Evolutionary conservation across 306 rosid species (phyloP).

Genomic region (Medicago arabica): DNA sequence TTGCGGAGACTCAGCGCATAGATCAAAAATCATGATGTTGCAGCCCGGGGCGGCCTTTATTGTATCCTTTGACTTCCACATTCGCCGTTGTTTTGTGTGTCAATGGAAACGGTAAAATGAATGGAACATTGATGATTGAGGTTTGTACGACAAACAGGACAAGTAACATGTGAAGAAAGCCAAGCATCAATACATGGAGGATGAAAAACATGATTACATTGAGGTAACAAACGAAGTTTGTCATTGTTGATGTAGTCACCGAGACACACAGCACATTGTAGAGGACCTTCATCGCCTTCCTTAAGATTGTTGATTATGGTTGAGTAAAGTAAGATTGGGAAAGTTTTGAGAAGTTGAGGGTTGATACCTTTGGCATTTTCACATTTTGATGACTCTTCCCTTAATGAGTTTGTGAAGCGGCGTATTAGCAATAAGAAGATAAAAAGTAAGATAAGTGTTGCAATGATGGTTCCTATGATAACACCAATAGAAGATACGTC

Average conservation of each 20-base stretch:
- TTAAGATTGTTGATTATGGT: constrained; percentile 50
- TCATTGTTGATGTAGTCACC: constrained; percentile 54
- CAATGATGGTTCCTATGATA: constrained; percentile 1
- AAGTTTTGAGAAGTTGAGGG: constrained; percentile 45
- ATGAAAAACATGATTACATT: constrained; percentile 68
- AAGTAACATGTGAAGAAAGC: constrained; percentile 58
- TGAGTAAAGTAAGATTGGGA: constrained; percentile 61
- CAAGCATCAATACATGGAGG: constrained; percentile 63
- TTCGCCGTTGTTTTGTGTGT: neutral
- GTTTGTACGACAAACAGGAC: constrained; percentile 65
- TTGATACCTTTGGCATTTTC: constrained; percentile 38
- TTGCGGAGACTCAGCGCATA: neutral
- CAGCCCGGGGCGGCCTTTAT: neutral
- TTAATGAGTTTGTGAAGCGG: neutral
- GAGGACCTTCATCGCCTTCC: neutral
- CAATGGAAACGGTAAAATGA: neutral
- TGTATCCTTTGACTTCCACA: neutral
- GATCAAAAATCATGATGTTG: neutral
- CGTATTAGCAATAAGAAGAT: constrained; percentile 21
- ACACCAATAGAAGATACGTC: constrained; percentile 37
- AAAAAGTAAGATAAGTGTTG: constrained; percentile 9
- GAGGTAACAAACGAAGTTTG: constrained; percentile 60
- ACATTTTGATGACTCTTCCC: neutral
- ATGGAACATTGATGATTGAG: constrained; percentile 17
- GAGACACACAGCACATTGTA: constrained; percentile 70